Evolutionary conservation across 352 stramenopile species (phyloP).

Genomic region (Phytophthora pini): DNA sequence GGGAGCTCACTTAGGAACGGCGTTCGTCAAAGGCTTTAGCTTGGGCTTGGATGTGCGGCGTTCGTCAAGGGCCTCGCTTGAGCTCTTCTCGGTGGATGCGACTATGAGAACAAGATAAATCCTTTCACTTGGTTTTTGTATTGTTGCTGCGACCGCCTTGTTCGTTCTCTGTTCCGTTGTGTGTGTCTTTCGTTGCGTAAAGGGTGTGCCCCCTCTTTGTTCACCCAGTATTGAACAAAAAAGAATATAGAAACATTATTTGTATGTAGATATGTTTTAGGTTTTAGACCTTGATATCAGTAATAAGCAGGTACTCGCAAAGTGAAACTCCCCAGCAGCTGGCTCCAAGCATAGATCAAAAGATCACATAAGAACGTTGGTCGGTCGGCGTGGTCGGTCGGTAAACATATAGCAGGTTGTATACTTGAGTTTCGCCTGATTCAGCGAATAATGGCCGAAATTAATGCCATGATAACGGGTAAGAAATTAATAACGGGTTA

Average conservation of each 20-base stretch:
- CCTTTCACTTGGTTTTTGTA: slow-evolving; percentile 30
- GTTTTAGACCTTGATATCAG: background rate
- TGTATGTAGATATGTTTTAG: too few relatives aligned
- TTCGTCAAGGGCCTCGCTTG: background rate
- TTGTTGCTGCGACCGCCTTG: slow-evolving; percentile 35
- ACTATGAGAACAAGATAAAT: slow-evolving; percentile 5
- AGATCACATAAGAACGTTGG: background rate
- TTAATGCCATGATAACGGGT: background rate
- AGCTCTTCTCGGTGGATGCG: slow-evolving; percentile 18
- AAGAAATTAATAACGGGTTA: too few relatives aligned
- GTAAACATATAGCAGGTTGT: slow-evolving; percentile 30
- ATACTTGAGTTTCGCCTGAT: slow-evolving; percentile 19
- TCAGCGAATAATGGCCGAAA: background rate
- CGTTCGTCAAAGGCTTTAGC: too few relatives aligned
- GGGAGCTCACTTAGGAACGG: background rate
- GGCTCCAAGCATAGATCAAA: background rate
- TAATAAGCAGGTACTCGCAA: background rate
- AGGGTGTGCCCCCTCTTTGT: background rate
- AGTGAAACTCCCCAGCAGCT: slow-evolving; percentile 5
- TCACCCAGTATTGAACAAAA: background rate
- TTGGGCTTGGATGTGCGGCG: too few relatives aligned
- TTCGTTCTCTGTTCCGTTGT: slow-evolving; percentile 38
- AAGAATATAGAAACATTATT: background rate
- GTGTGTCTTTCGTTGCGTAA: slow-evolving; percentile 28
- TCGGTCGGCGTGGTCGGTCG: slow-evolving; percentile 36